Base-by-base conservation (phyloP, 495 filamentous ascomycete species). In the Viridothelium virens region DNA sequence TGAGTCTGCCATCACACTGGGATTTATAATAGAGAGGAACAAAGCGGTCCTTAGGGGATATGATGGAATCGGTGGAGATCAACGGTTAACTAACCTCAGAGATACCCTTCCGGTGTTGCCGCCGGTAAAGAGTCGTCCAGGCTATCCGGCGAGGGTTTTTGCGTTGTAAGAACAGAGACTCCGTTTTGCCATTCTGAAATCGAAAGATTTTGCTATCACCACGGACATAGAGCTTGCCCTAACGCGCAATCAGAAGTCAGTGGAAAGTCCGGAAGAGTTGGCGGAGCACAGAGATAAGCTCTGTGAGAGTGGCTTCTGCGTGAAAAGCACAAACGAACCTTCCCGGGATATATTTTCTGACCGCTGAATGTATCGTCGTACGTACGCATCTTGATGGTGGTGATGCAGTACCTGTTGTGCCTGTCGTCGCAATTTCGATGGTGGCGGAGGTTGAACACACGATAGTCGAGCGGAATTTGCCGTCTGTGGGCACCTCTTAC, bases 201-300 rank as follows among this genome's bases (percentile, higher is more conserved):
- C 94, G 91, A 87, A 99, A 99, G 86, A 97, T 87, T 86, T 97
- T 99, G 91, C 91, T 96, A 86, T 99, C 94, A 77, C 92, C 91
- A 82, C 94, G 91, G 85, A 99, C 83, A 84, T 91, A 99, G 81
- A 99, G 88, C 84, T 97, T 97, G 83, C 92, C 92, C 92, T 97
- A 59, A n/a, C 36, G 12, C 31, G 14, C 18, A 18, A 34, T 36
- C 11, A 18, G 7, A 7, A 7, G 68, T 70, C 53, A 59, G 53
- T 31, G 25, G 7, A 75, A 69, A 41, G 2, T 33, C 10, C 33
- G 63, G 7, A n/a, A 14, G 38, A 3, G n/a, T 2, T 14, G 6
- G 10, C 10, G 18, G 47, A n/a, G 36, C 63, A 18, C 48, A 38
- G 18, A 31, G 10, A 18, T 25, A 16, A 33, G 48, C n/a, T 18